These are phyloP conservation scores for Podospora pseudopauciseta DNA, from an alignment of 495 filamentous ascomycete genomes.

Conservation along the genomic window DNA sequence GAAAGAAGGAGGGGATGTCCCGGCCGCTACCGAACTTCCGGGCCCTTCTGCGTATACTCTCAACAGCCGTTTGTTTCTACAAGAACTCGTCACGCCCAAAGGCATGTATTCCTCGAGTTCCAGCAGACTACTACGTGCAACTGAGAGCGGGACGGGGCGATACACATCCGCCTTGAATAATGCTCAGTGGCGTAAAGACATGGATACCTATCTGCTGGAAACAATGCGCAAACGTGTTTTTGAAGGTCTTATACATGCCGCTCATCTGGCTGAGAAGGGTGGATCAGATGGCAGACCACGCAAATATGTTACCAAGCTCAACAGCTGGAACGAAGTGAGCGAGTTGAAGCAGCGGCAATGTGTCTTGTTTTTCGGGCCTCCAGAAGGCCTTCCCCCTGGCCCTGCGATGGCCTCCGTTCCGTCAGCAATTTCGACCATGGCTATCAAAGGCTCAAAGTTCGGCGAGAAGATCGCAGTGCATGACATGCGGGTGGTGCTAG, in stretches of 20 bases:
- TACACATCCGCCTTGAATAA: conserved; percentile 13
- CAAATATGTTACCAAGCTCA: conserved; percentile 35
- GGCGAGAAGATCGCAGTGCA: conserved; percentile 37
- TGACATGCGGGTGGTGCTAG: conserved; percentile 40
- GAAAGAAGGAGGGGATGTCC: conserved; percentile 24
- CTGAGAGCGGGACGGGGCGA: background rate
- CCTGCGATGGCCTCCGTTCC: background rate
- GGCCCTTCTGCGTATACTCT: conserved; percentile 17
- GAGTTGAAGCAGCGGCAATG: conserved; percentile 33
- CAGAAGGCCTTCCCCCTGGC: background rate
- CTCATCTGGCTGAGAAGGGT: conserved; percentile 22
- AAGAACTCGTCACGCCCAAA: background rate
- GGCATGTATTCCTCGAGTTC: conserved; percentile 8
- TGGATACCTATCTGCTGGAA: conserved; percentile 57
- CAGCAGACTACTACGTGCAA: conserved; percentile 14
- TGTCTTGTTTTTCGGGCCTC: conserved; percentile 35
- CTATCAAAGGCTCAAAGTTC: conserved; percentile 21
- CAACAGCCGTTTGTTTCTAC: conserved; percentile 15
- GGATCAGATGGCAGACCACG: conserved; percentile 8
- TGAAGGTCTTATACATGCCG: conserved; percentile 37
- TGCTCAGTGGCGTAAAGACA: conserved; percentile 62
- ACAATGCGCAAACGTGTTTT: conserved; percentile 49
- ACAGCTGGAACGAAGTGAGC: conserved; percentile 34
- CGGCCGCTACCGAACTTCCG: background rate
- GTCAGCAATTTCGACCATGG: conserved; percentile 32